Conservation (phyloP, 805 yeast genomes). For the Naumovozyma dairenensis region DNA sequence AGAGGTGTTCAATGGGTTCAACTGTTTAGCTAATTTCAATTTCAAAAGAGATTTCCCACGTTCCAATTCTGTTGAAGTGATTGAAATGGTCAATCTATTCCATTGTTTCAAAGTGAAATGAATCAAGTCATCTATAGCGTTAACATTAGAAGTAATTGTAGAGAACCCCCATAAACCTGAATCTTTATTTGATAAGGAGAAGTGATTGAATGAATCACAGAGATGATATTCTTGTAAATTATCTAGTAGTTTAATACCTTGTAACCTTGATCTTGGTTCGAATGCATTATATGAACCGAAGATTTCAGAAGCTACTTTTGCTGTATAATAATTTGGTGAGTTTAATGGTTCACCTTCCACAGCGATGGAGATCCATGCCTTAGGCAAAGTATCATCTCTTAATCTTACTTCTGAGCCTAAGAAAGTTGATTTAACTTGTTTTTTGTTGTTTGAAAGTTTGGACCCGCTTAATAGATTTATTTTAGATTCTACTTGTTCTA, state of each 20-base stretch:
- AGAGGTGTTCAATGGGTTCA: background rate
- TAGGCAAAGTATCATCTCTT: conserved; percentile 80
- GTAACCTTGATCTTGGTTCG: conserved; percentile 46
- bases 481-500: conserved; percentile 49
- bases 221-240: conserved; percentile 63
- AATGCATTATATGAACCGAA: conserved; percentile 46
- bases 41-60: conserved; percentile 68
- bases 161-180: conserved; percentile 79
- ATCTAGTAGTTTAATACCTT: conserved; percentile 63
- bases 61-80: conserved; percentile 68
- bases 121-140: conserved; percentile 59
- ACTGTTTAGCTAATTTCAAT: conserved; percentile 43
- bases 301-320: conserved; percentile 62
- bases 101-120: conserved; percentile 80
- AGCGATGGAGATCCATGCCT: conserved; percentile 69
- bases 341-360: conserved; percentile 57
- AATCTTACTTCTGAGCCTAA: conserved; percentile 80
- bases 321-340: conserved; percentile 58
- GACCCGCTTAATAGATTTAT: conserved; percentile 35
- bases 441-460: conserved; percentile 33
- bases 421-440: conserved; percentile 43
- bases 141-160: conserved; percentile 52
- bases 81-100: conserved; percentile 71
- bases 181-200: conserved; percentile 63
- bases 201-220: conserved; percentile 63